Percentiles rank a stretch among this genome's conserved stretches.
Conservation (phyloP, 1,284 basidiomycete species). For the Farysia itapuensis region DNA sequence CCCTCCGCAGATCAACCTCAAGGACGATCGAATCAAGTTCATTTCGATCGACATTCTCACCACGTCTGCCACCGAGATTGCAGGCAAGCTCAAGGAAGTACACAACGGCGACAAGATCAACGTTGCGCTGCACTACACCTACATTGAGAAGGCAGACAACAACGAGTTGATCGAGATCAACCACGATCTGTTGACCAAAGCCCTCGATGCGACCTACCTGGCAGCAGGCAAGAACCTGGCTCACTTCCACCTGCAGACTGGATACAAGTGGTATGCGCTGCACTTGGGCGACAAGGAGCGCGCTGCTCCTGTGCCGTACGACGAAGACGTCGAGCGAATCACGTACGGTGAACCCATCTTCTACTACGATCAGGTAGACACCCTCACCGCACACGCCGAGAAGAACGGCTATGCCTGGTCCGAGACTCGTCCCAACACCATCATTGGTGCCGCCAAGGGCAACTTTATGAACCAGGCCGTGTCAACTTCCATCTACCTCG, state of each 20-base stretch:
- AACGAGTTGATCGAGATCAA: slow-evolving; percentile 29
- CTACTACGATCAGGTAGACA: slow-evolving; percentile 34
- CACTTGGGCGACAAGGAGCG: slow-evolving; percentile 31
- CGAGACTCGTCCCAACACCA: slow-evolving; percentile 33
- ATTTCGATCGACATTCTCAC: slow-evolving; percentile 34
- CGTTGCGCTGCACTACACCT: slow-evolving; percentile 32
- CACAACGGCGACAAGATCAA: slow-evolving; percentile 20
- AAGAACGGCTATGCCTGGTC: slow-evolving; percentile 35
- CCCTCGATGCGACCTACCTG: slow-evolving; percentile 21
- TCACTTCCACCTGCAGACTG: slow-evolving; percentile 37
- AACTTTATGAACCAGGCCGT: slow-evolving; percentile 39
- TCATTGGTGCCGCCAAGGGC: slow-evolving; percentile 36
- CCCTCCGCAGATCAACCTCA: slow-evolving; percentile 21
- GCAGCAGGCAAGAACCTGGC: slow-evolving; percentile 16
- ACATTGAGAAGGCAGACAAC: slow-evolving; percentile 33
- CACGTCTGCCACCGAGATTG: slow-evolving; percentile 13
- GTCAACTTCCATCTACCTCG: slow-evolving; percentile 24
- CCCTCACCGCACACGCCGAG: slow-evolving; percentile 19
- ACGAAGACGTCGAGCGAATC: slow-evolving; percentile 18
- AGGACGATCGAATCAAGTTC: slow-evolving; percentile 29
- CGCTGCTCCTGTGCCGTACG: slow-evolving; percentile 26
- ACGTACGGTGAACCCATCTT: slow-evolving; percentile 30
- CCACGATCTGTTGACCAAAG: slow-evolving; percentile 23
- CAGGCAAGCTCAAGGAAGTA: slow-evolving; percentile 14
- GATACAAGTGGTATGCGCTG: slow-evolving; percentile 38